Percentiles rank a stretch among this genome's conserved stretches.
Evolutionary conservation across 805 yeast genomes (phyloP).

Genomic region (Scheffersomyces lignosus): DNA sequence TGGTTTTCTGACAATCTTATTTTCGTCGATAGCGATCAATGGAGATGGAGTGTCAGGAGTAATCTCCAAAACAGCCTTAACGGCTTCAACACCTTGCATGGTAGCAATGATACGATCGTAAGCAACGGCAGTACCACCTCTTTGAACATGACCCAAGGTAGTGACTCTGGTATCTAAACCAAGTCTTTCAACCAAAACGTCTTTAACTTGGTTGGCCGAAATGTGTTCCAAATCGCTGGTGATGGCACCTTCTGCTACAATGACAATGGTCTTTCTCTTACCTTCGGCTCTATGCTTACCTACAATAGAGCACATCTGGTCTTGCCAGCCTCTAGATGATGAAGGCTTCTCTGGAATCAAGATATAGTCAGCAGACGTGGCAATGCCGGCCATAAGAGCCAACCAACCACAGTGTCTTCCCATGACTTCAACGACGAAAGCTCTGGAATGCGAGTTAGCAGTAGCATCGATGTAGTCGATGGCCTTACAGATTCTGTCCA

Average conservation of each 20-base stretch:
- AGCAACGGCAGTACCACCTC: slow-evolving; percentile 99
- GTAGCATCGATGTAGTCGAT: slow-evolving; percentile 98
- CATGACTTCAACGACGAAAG: slow-evolving; percentile 98
- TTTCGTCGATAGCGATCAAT: slow-evolving; percentile 86
- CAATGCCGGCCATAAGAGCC: slow-evolving; percentile 95
- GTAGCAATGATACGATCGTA: slow-evolving; percentile 90
- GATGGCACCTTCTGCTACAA: slow-evolving; percentile 98
- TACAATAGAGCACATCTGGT: slow-evolving; percentile 74
- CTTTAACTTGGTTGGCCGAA: slow-evolving; percentile 75
- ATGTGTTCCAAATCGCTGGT: slow-evolving; percentile 79
- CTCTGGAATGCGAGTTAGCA: slow-evolving; percentile 95
- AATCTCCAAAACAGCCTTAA: slow-evolving; percentile 82
- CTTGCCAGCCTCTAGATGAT: slow-evolving; percentile 69
- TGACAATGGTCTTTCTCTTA: slow-evolving; percentile 90
- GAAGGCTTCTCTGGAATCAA: slow-evolving; percentile 96
- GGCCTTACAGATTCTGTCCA: slow-evolving; percentile 89
- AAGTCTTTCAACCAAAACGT: slow-evolving; percentile 68
- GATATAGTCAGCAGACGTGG: slow-evolving; percentile 93
- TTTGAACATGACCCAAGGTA: slow-evolving; percentile 94
- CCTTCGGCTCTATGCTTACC: slow-evolving; percentile 81
- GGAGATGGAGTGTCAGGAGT: slow-evolving; percentile 94
- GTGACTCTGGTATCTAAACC: slow-evolving; percentile 95
- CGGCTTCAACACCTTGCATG: slow-evolving; percentile 96
- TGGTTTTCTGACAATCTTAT: slow-evolving; percentile 80
- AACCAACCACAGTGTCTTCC: slow-evolving; percentile 99